Evolutionary conservation across 2,329 filamentous ascomycete genomes (phyloP), one percentile per base, ranked within the genome.

Genomic region (Monosporascus sp.): DNA sequence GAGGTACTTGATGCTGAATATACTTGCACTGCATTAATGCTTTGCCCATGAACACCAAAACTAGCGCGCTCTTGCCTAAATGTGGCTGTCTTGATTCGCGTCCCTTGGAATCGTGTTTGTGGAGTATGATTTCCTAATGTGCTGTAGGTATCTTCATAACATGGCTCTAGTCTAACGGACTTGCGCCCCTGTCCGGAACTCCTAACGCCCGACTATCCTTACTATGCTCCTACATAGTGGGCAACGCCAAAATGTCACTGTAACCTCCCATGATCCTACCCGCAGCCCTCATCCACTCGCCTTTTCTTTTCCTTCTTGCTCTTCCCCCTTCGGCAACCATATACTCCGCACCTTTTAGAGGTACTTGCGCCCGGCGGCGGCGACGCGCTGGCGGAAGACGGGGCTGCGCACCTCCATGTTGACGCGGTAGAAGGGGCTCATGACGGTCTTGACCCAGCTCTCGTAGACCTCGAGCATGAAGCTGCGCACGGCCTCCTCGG

Each of bases 401-500:
- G 90, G 88, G 71, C 92, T 97, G 67, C 80, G 85, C 50, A 99
- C 86, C 62, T 89, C 86, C 79, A 88, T 88, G 60, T 96, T 93
- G 52, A 87, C 83, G 51, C 81, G 80, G 75, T 97, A 97, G 70
- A 99, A 99, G 0, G 94, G 94, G 67, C 85, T 97, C 94, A 99
- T 97, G 54, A 92, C 85, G 14, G 92, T 89, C 79, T 99, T 99
- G 60, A 96, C 83, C 87, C 93, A 99, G 62, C 86, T 90, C 74
- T 99, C 94, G 74, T 97, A 97, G 14, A 97, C 89, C 68, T 99
- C 94, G 17, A 82, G 80, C 75, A 99, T 96, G 75, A 97, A 99
- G 72, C 90, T 90, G 68, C 90, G 86, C 63, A 97, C 89, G 5
- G 94, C 93, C 74, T 99, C 94, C 74, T 99, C 94, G 5, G 93